Base-by-base conservation (phyloP, 176 grass and related monocot genomes). In the Olyra latifolia region DNA sequence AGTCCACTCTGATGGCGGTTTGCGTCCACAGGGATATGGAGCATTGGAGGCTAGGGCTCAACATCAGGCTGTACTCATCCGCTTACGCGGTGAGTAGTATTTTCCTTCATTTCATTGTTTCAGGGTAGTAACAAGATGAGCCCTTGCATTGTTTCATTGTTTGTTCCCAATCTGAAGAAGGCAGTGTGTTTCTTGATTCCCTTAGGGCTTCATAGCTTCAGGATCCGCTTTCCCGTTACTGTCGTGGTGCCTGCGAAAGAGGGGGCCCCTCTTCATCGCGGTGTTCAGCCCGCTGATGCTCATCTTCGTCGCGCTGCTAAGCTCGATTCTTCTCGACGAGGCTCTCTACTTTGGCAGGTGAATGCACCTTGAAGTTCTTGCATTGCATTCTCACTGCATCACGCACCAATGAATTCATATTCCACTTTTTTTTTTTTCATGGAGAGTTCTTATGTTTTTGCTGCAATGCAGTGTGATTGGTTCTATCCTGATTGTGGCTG, bases 241-340 rank as follows among this genome's bases (percentile, higher is more conserved):
- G 67, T 71, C 89, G 1, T 95, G 92, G 92, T 95, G 89, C 78
- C 75, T 91, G 47, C 59, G 70, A 54, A 68, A 74, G 76, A 89
- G 73, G 67, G 92, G 92, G 0, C 86, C 87, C 1, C 73, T 94
- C 1, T 94, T 82, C 46, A 72, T 88, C 9, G 85, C 92, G 2
- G 74, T 89, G 71, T 95, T 95, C 82, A 83, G 62, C 67, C 92
- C 84, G 0, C 9, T 91, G 76, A 79, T 81, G 62, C 55, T 91
- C 40, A 25, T 92, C 38, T 75, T 88, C 16, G 61, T 92, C 20
- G 67, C 69, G 0, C 11, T 84, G 16, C 23, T 89, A 0, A 82
- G 79, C 40, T 86, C 78, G 13, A 23, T 85, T 48, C 25, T 83
- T 28, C 75, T 86, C 16, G 13, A 48, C 0, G 83, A 87, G 64